These are phyloP conservation scores for Penicillium herquei DNA, from an alignment of 495 filamentous ascomycete species.

Conservation along the genomic window DNA sequence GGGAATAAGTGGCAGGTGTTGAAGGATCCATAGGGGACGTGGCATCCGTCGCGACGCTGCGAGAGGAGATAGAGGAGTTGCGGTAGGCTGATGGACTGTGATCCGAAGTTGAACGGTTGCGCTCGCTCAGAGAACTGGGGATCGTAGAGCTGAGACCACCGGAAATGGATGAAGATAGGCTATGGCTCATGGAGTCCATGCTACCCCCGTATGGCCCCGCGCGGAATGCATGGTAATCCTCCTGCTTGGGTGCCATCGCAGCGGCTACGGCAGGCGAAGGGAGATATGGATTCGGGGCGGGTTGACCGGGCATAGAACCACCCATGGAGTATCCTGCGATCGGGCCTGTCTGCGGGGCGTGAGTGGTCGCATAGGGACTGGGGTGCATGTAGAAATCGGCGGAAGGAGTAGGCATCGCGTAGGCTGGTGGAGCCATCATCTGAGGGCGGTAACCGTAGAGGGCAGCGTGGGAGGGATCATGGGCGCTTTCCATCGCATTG, in stretches of 20 bases:
- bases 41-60: slow-evolving; percentile 41
- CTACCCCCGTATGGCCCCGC: slow-evolving; percentile 33
- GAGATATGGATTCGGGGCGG: slow-evolving; percentile 42
- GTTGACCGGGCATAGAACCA: slow-evolving; percentile 30
- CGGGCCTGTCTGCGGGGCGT: slow-evolving; percentile 35
- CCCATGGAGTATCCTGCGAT: slow-evolving; percentile 39
- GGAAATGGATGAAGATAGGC: slow-evolving; percentile 39
- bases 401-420: slow-evolving; percentile 35
- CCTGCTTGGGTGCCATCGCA: slow-evolving; percentile 32
- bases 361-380: slow-evolving; percentile 33
- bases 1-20: slow-evolving; percentile 39
- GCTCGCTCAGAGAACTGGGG: slow-evolving; percentile 35
- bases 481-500: slow-evolving; percentile 37
- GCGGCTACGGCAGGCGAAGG: slow-evolving; percentile 30
- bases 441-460: slow-evolving; percentile 43
- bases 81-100: slow-evolving; percentile 43
- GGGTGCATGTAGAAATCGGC: slow-evolving; percentile 42
- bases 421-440: slow-evolving; percentile 38
- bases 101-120: slow-evolving; percentile 42
- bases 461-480: slow-evolving; percentile 37
- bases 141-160: slow-evolving; percentile 31
- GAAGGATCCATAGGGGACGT: slow-evolving; percentile 44
- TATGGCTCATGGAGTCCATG: slow-evolving; percentile 39
- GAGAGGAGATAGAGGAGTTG: slow-evolving; percentile 44
- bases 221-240: slow-evolving; percentile 41